Evolutionary conservation across 495 filamentous ascomycete genomes (phyloP), one percentile per base, ranked within the genome.

Genomic region (Entonaema liquescens): DNA sequence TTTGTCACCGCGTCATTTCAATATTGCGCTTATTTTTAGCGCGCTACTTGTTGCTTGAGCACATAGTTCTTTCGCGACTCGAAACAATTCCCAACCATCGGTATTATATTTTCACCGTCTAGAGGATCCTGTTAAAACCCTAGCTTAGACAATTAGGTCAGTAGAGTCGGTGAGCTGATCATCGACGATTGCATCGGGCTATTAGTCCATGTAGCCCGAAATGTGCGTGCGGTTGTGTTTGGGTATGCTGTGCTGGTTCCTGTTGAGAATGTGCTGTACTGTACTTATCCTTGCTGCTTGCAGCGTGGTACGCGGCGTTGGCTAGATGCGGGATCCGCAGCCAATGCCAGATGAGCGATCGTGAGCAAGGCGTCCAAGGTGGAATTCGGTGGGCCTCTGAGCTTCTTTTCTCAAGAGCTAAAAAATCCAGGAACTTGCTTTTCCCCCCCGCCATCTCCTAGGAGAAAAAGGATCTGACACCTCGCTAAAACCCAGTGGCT

Each of bases 261-360:
- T 72, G 58, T 67, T 59, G 63, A 65, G 62, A 35, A 64, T 56
- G 58, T 50, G 64, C 53, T 59, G 62, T 42, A 67, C 44, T 50
- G 63, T 67, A 40, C 44, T 57, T 31, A 67, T 54, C 69, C 63
- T 72, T 63, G 63, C 59, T 59, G n/a, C 44, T 21, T 70, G 55
- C 64, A 72, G 69, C 65, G 70, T 72, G 40, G 65, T 62, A 72
- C 60, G 70, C 65, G 49, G 60, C 49, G 59, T 65, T 68, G 70
- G 65, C 60, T 72, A 61, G 70, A 65, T 62, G 70, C 70, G 70
- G 65, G 64, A 72, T 72, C 70, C 68, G 50, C 70, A 72, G 19
- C 70, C 70, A 72, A 72, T 72, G 70, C 65, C 47, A 72, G 70
- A 72, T 72, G 70, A 61, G 56, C 59, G 70, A 72, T 72, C 70